Conservation (phyloP, 2,329 filamentous ascomycete genomes). For the Thelonectria discophora region DNA sequence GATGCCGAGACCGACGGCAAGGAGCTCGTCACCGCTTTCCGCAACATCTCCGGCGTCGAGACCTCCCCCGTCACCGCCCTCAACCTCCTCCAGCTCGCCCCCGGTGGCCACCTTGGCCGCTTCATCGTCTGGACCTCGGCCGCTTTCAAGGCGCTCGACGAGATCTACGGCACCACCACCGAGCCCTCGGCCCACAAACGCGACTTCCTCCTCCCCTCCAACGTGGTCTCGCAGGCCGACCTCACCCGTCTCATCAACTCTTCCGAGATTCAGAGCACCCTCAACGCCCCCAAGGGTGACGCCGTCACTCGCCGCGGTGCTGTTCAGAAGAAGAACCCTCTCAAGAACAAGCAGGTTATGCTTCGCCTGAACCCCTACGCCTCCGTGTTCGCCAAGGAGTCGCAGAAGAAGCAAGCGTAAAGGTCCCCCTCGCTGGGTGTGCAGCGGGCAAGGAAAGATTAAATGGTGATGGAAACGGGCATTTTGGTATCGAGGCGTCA, state of each 20-base stretch:
- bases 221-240: slow-evolving; percentile 93
- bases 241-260: slow-evolving; percentile 99
- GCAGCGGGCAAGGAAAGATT: slow-evolving; percentile 46
- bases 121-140: slow-evolving; percentile 99
- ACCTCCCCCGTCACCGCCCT: slow-evolving; percentile 91
- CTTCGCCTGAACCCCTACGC: slow-evolving; percentile 99
- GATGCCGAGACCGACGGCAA: slow-evolving; percentile 95
- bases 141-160: slow-evolving; percentile 95
- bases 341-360: slow-evolving; percentile 98
- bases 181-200: slow-evolving; percentile 93
- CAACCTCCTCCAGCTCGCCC: slow-evolving; percentile 99
- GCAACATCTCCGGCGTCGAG: slow-evolving; percentile 99
- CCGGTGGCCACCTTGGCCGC: slow-evolving; percentile 97
- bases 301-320: slow-evolving; percentile 86
- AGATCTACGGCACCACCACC: slow-evolving; percentile 95
- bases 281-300: slow-evolving; percentile 90
- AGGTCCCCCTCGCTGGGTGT: slow-evolving; percentile 50
- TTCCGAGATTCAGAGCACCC: slow-evolving; percentile 95
- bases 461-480: slow-evolving; percentile 40
- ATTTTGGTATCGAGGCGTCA: slow-evolving; percentile 52
- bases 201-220: slow-evolving; percentile 96
- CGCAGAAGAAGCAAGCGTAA: slow-evolving; percentile 54
- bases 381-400: slow-evolving; percentile 81
- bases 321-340: slow-evolving; percentile 99
- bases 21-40: slow-evolving; percentile 92